These are phyloP conservation scores for Suillus lakei DNA, from an alignment of 768 basidiomycete species.

Conservation along the genomic window DNA sequence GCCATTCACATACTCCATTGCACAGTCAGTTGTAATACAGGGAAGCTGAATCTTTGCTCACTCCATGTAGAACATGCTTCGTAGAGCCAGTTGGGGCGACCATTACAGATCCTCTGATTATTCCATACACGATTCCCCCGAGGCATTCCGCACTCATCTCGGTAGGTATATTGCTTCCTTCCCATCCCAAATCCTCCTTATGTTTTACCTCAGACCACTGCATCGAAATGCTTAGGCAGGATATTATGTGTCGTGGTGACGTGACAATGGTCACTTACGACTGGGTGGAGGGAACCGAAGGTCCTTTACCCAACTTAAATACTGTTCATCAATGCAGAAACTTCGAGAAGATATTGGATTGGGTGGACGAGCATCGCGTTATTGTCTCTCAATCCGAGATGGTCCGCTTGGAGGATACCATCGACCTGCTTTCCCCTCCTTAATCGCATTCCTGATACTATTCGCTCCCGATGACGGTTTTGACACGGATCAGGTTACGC, in stretches of 20 bases:
- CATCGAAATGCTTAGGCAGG: constrained; percentile 13
- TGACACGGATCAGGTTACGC: neutral
- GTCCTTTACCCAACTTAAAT: neutral
- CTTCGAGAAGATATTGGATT: neutral
- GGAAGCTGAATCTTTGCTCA: neutral
- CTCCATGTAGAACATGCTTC: constrained; percentile 14
- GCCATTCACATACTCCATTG: constrained; percentile 14
- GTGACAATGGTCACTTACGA: constrained; percentile 13
- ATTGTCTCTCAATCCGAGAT: neutral
- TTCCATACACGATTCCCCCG: constrained; percentile 7
- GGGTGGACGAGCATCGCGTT: neutral
- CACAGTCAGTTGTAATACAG: constrained; percentile 4
- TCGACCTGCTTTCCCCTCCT: neutral
- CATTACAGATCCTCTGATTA: constrained; percentile 13
- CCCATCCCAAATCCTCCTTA: neutral
- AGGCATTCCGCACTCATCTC: constrained; percentile 8
- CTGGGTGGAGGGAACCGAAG: constrained; percentile 6
- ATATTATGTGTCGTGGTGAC: constrained; percentile 15
- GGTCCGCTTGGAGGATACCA: neutral
- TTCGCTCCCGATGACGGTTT: neutral
- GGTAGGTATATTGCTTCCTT: constrained; percentile 2
- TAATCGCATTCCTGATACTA: neutral
- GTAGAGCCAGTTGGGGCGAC: constrained; percentile 9
- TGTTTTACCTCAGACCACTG: constrained; percentile 9
- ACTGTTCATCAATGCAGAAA: neutral